Conservation (phyloP, 2,329 filamentous ascomycete genomes). For the Tolypocladium ophioglossoides region DNA sequence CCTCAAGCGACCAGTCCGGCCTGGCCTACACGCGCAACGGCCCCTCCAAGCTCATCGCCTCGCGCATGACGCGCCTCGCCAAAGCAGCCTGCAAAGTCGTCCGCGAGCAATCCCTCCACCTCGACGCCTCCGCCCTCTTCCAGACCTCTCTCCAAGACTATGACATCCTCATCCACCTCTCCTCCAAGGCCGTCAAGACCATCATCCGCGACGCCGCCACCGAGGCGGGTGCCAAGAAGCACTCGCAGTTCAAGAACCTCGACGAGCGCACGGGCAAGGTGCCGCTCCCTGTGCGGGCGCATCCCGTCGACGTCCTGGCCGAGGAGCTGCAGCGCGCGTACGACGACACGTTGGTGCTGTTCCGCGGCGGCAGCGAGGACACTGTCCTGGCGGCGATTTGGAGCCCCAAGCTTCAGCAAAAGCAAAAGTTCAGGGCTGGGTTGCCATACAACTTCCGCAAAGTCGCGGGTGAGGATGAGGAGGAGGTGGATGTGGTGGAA, state of each 20-base stretch:
- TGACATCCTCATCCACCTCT: slow-evolving; percentile 73
- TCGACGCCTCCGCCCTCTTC: slow-evolving; percentile 53
- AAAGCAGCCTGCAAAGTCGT: slow-evolving; percentile 61
- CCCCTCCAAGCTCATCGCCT: slow-evolving; percentile 74
- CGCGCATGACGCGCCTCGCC: slow-evolving; percentile 72
- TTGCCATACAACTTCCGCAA: slow-evolving; percentile 48
- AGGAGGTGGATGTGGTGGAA: slow-evolving; percentile 39
- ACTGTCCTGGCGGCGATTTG: slow-evolving; percentile 46
- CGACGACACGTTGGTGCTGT: slow-evolving; percentile 64
- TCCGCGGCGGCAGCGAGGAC: slow-evolving; percentile 57
- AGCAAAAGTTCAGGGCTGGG: slow-evolving; percentile 58
- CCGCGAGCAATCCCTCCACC: slow-evolving; percentile 35
- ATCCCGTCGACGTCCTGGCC: slow-evolving; percentile 54
- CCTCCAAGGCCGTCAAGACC: slow-evolving; percentile 37
- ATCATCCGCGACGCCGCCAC: slow-evolving; percentile 27
- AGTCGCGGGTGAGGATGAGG: slow-evolving; percentile 18
- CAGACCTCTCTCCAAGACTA: slow-evolving; percentile 64
- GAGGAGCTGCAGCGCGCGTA: slow-evolving; percentile 59
- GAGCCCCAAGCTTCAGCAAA: slow-evolving; percentile 39
- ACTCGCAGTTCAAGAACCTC: slow-evolving; percentile 71
- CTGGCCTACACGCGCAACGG: slow-evolving; percentile 63
- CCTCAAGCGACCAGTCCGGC: slow-evolving; percentile 66
- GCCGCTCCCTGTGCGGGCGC: slow-evolving; percentile 39
- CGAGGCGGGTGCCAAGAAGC: slow-evolving; percentile 24
- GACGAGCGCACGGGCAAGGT: slow-evolving; percentile 41